A percentile compares a stretch with the other conserved stretches of the same genome.
Evolutionary conservation across 2,329 filamentous ascomycete genomes (phyloP).

Genomic region (Colletotrichum endophyticum): DNA sequence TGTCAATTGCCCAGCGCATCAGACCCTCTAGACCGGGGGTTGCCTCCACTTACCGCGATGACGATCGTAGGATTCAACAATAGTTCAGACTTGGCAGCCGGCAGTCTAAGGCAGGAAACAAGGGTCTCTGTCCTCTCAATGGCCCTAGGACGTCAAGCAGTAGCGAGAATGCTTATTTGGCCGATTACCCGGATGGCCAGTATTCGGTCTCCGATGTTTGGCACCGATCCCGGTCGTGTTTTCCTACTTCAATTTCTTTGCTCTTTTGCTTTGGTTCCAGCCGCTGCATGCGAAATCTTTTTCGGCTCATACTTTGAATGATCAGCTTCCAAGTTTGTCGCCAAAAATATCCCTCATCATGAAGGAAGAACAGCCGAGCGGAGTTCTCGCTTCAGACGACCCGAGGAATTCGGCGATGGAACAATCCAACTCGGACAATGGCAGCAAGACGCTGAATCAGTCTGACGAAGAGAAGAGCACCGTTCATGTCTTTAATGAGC

Average conservation of each 20-base stretch:
- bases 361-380: background rate
- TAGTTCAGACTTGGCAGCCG: background rate
- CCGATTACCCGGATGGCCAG: background rate
- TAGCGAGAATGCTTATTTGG: background rate
- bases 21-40: background rate
- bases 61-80: background rate
- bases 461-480: slow-evolving; percentile 22
- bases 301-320: background rate
- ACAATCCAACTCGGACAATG: slow-evolving; percentile 9
- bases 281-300: background rate
- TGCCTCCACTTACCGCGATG: background rate
- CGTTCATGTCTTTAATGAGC: slow-evolving; percentile 52
- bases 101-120: background rate
- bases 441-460: slow-evolving; percentile 5
- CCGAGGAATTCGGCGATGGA: background rate
- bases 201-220: background rate
- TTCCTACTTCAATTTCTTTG: background rate
- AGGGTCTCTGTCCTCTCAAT: background rate
- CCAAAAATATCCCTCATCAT: background rate
- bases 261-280: background rate
- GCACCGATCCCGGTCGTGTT: background rate
- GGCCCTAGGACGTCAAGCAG: background rate
- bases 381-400: background rate
- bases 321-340: no score
- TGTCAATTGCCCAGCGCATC: background rate